These are phyloP conservation scores for Fusarium sp. DNA, from an alignment of 2,329 filamentous ascomycete genomes.

Conservation along the genomic window DNA sequence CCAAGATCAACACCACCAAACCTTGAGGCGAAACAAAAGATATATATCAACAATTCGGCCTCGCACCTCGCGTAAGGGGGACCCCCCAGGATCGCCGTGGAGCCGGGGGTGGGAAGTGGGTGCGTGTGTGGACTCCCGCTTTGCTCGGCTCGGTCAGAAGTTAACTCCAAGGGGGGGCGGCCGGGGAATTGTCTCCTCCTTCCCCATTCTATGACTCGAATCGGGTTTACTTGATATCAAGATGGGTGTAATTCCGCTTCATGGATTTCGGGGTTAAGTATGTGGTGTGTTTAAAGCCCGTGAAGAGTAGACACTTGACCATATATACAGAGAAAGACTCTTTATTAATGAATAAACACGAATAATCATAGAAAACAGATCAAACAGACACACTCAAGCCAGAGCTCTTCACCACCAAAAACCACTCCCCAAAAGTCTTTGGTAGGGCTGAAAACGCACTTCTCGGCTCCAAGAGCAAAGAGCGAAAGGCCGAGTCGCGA, in stretches of 20 bases:
- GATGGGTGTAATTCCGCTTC: not conserved
- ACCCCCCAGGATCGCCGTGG: not conserved
- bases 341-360: not conserved
- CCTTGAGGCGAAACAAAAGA: not conserved
- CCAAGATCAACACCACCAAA: not conserved
- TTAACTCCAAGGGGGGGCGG: not conserved
- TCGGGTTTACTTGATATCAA: not conserved
- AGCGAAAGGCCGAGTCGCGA: conserved; percentile 40
- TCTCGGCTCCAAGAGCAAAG: conserved; percentile 36
- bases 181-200: not conserved
- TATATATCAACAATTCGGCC: not conserved
- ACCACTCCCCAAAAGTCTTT: not conserved
- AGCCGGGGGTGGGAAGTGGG: not conserved
- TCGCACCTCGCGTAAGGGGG: not conserved
- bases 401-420: not conserved
- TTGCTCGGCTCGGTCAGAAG: not conserved
- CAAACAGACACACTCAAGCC: not conserved
- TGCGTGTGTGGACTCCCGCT: not conserved
- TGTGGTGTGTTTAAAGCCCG: not conserved
- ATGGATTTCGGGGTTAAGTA: not conserved
- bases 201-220: not conserved
- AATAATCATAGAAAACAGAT: not conserved
- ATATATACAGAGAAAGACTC: not conserved
- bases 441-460: conserved; percentile 11
- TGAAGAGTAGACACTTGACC: not conserved